These are phyloP conservation scores for Jaminaea rosea DNA, from an alignment of 1,284 basidiomycete genomes.

Conservation along the genomic window DNA sequence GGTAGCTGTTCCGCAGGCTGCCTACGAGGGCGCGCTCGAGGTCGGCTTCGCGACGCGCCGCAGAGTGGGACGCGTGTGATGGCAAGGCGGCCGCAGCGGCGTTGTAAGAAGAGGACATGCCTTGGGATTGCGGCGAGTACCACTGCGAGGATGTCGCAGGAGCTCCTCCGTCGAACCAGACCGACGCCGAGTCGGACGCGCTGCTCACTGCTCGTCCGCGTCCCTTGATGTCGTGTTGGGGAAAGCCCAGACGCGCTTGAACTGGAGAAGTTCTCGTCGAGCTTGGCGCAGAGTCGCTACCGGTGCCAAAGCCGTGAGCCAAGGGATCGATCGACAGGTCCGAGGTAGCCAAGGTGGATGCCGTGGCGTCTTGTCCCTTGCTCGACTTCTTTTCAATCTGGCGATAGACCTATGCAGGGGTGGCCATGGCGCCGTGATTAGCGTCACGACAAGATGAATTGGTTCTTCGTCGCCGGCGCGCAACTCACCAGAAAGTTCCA, in stretches of 20 bases:
- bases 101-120: too few species aligned
- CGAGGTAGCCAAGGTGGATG: too few species aligned
- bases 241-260: not conserved
- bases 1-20: constrained; percentile 36
- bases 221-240: not conserved
- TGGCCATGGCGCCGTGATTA: not conserved
- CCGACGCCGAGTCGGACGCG: not conserved
- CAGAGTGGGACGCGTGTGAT: not conserved
- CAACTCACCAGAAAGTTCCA: constrained; percentile 78
- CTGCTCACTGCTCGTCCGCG: not conserved
- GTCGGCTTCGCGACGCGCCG: constrained; percentile 12
- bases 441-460: not conserved
- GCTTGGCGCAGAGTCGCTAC: too few species aligned
- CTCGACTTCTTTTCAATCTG: constrained; percentile 34
- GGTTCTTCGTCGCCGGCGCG: too few species aligned
- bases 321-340: too few species aligned
- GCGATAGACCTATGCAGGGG: constrained; percentile 22
- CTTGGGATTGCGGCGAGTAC: too few species aligned
- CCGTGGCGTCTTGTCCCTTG: constrained; percentile 2
- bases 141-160: too few species aligned
- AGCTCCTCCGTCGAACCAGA: too few species aligned
- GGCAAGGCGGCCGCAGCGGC: not conserved
- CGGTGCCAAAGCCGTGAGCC: too few species aligned
- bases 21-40: constrained; percentile 34
- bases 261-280: too few species aligned